Evolutionary conservation across 2,329 filamentous ascomycete species (phyloP).

Genomic region (Thelonectria rubi): DNA sequence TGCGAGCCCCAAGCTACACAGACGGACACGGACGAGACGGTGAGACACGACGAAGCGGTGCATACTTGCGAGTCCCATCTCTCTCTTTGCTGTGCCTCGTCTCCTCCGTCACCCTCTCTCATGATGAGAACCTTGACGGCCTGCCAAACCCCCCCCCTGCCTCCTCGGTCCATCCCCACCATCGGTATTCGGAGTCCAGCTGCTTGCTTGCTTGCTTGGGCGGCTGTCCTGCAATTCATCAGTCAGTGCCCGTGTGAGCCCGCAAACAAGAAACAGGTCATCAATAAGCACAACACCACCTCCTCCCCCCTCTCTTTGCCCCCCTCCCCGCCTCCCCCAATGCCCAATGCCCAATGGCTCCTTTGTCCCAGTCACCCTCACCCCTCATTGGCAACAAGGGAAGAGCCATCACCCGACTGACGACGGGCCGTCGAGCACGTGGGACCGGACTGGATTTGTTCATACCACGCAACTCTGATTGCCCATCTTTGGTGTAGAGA

Average conservation of each 20-base stretch:
- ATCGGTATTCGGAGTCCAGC: slow-evolving; percentile 21
- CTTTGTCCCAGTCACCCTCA: slow-evolving; percentile 20
- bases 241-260: not conserved
- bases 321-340: no score
- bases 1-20: not conserved
- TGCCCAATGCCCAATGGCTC: slow-evolving; percentile 13
- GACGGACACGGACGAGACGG: no score
- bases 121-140: slow-evolving; percentile 23
- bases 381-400: slow-evolving; percentile 25
- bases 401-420: slow-evolving; percentile 31
- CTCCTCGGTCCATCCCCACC: slow-evolving; percentile 12
- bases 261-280: slow-evolving; percentile 11
- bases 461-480: slow-evolving; percentile 14
- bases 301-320: no score
- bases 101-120: no score
- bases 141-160: not conserved
- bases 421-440: slow-evolving; percentile 36
- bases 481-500: not conserved
- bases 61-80: no score
- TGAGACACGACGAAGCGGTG: no score
- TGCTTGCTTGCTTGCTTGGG: no score
- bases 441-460: slow-evolving; percentile 18
- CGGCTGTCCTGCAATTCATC: not conserved
- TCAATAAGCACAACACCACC: slow-evolving; percentile 25
- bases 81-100: no score